phyloP scores from a whole-genome alignment of 208 protist genomes.

The Trypanosomatidae sp. region DNA sequence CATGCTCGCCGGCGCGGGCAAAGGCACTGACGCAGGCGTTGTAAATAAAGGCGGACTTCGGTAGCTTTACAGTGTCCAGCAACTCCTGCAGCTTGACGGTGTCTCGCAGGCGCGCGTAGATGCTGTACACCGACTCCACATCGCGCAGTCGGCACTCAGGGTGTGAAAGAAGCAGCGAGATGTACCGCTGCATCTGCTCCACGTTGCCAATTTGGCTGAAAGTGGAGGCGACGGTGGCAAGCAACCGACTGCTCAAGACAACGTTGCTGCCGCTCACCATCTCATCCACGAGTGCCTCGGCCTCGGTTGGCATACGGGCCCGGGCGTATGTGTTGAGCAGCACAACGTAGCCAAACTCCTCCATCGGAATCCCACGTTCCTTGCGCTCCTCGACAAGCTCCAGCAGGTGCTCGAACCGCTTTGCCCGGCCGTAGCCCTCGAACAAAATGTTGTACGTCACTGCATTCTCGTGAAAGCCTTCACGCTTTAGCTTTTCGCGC shows the following conservation, averaged over 20 bases:
- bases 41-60: slow-evolving; percentile 78
- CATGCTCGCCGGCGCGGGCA: slow-evolving; percentile 83
- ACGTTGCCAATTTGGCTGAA: slow-evolving; percentile 75
- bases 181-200: slow-evolving; percentile 78
- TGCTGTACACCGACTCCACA: slow-evolving; percentile 81
- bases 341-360: slow-evolving; percentile 86
- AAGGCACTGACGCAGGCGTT: slow-evolving; percentile 86
- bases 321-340: slow-evolving; percentile 84
- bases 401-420: slow-evolving; percentile 81
- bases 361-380: slow-evolving; percentile 73
- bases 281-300: slow-evolving; percentile 67
- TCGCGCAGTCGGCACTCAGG: slow-evolving; percentile 73
- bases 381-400: slow-evolving; percentile 82
- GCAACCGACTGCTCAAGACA: slow-evolving; percentile 69
- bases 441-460: slow-evolving; percentile 92
- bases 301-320: slow-evolving; percentile 71
- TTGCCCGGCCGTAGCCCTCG: slow-evolving; percentile 88
- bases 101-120: slow-evolving; percentile 83
- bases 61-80: slow-evolving; percentile 63
- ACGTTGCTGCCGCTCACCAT: slow-evolving; percentile 64
- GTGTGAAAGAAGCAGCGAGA: slow-evolving; percentile 70
- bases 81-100: slow-evolving; percentile 83
- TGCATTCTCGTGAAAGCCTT: slow-evolving; percentile 78
- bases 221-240: slow-evolving; percentile 69
- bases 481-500: slow-evolving; percentile 50